Evolutionary conservation across 164 flowering plant genomes (phyloP).

Genomic region (Chimonanthus praecox): DNA sequence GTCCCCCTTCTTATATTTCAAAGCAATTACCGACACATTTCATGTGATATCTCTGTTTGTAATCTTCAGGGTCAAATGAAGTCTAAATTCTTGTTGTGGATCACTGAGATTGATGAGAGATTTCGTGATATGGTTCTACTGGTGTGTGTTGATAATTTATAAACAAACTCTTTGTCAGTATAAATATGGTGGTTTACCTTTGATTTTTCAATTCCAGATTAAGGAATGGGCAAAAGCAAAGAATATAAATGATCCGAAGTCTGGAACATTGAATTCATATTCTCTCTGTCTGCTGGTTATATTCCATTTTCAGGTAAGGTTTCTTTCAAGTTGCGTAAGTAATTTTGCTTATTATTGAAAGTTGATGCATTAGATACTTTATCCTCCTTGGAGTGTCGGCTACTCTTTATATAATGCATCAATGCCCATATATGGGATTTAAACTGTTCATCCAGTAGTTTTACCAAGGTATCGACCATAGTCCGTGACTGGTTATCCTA

Average conservation of each 20-base stretch:
- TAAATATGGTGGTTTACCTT: constrained; percentile 7
- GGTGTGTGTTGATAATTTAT: constrained; percentile 28
- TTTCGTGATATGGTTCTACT: constrained; percentile 84
- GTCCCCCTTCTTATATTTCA: constrained; percentile 78
- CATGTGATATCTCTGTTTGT: constrained; percentile 82
- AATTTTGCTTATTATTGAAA: too few species aligned
- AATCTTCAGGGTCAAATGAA: constrained; percentile 73
- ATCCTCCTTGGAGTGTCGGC: too few species aligned
- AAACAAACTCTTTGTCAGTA: not conserved
- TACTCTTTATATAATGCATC: too few species aligned
- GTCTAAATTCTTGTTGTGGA: constrained; percentile 73
- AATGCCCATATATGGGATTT: too few species aligned
- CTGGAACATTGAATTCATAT: constrained; percentile 79
- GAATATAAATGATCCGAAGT: constrained; percentile 63
- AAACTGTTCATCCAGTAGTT: too few species aligned
- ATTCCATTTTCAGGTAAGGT: constrained; percentile 90
- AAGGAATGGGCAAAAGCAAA: constrained; percentile 97
- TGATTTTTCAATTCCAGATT: constrained; percentile 41
- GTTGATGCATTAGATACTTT: too few species aligned
- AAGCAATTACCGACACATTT: constrained; percentile 37
- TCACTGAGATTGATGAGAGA: constrained; percentile 68
- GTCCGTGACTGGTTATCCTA: too few species aligned
- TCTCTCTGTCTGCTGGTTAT: constrained; percentile 70
- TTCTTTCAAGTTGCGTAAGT: not conserved
- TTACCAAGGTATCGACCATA: too few species aligned